Conservation (phyloP, 176 grass and related monocot genomes). For the Alloteropsis semialata region DNA sequence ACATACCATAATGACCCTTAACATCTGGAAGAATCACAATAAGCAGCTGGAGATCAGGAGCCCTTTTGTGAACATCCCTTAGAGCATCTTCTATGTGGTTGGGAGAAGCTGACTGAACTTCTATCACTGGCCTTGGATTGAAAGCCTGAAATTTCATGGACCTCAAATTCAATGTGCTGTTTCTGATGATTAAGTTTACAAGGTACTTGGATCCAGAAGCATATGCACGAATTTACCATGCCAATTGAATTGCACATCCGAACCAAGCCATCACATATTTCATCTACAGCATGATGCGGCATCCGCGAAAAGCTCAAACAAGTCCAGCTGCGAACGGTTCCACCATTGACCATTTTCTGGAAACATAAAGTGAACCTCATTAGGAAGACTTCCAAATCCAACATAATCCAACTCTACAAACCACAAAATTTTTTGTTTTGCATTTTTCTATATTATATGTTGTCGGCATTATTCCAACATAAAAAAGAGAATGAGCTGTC, state of each 20-base stretch:
- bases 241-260: slow-evolving; percentile 66
- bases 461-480: not conserved
- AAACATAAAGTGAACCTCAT: slow-evolving; percentile 4
- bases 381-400: not conserved
- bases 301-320: slow-evolving; percentile 57
- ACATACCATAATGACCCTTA: slow-evolving; percentile 55
- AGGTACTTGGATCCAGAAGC: not conserved
- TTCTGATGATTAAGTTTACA: not conserved
- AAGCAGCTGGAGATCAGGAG: slow-evolving; percentile 46
- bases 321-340: slow-evolving; percentile 45
- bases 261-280: slow-evolving; percentile 44
- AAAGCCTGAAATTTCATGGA: slow-evolving; percentile 42
- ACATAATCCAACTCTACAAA: not conserved
- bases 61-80: slow-evolving; percentile 31
- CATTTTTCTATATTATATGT: not conserved
- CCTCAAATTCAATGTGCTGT: not conserved
- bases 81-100: slow-evolving; percentile 43
- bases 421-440: not conserved
- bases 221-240: slow-evolving; percentile 48
- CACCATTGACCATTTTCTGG: slow-evolving; percentile 76
- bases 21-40: slow-evolving; percentile 65
- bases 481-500: slow-evolving; percentile 6
- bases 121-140: slow-evolving; percentile 32
- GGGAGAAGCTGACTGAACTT: not conserved
- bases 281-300: not conserved